A percentile compares a stretch with the other conserved stretches of the same genome.
Evolutionary conservation across 495 filamentous ascomycete genomes (phyloP).

Genomic region (Apodospora peruviana): DNA sequence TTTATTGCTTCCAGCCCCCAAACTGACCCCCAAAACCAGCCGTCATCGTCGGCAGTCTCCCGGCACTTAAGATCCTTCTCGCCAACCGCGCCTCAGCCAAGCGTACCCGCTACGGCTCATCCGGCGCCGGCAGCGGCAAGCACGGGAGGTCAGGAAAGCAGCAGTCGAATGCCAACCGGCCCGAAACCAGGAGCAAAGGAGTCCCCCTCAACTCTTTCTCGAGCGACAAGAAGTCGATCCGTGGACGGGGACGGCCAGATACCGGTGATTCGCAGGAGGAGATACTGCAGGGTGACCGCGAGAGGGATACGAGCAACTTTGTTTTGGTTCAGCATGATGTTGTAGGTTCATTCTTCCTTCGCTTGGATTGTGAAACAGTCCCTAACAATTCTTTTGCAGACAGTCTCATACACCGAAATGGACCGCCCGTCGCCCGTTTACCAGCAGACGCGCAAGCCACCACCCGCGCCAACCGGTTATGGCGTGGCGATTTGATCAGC

Average conservation of each 20-base stretch:
- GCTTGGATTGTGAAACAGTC: neutral
- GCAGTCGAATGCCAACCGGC: conserved; percentile 7
- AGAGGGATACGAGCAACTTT: conserved; percentile 1
- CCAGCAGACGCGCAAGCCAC: too few relatives aligned
- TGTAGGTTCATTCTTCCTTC: conserved; percentile 9
- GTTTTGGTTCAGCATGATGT: conserved; percentile 24
- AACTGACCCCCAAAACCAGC: conserved; percentile 20
- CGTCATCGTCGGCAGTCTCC: conserved; percentile 43
- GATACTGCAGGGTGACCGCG: conserved; percentile 4
- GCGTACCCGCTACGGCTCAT: conserved; percentile 46
- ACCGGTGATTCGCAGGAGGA: conserved; percentile 21
- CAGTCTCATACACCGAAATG: conserved; percentile 13
- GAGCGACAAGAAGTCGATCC: conserved; percentile 14
- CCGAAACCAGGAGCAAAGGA: conserved; percentile 6
- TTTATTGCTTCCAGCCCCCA: neutral
- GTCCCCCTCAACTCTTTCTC: conserved; percentile 17
- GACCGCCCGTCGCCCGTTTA: too few relatives aligned
- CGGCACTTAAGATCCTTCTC: conserved; percentile 46
- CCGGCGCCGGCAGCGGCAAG: neutral
- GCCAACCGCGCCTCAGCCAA: conserved; percentile 51
- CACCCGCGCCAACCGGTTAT: too few relatives aligned
- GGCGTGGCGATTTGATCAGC: too few relatives aligned
- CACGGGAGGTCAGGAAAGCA: conserved; percentile 4
- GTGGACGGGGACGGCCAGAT: conserved; percentile 3
- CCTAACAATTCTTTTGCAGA: conserved; percentile 6